Percentiles rank a stretch among this genome's conserved stretches.
phyloP scores from a whole-genome alignment of 805 yeast species.

The Zygoascus flipseniorum region DNA sequence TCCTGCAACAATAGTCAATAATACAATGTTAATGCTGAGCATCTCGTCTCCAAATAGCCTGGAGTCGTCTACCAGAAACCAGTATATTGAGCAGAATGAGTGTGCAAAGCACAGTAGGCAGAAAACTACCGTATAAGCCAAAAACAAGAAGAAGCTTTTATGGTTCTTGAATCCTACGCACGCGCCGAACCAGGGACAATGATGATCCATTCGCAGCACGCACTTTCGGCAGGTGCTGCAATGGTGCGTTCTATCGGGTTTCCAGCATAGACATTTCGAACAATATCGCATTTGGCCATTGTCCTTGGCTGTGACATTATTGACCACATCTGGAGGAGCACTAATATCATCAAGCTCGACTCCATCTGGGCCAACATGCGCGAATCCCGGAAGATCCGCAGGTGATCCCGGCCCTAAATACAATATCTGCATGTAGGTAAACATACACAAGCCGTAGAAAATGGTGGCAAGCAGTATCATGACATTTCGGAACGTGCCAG shows the following conservation, averaged over 20 bases:
- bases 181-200: constrained; percentile 85
- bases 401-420: constrained; percentile 29
- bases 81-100: constrained; percentile 23
- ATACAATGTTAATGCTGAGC: constrained; percentile 50
- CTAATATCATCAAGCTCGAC: constrained; percentile 5
- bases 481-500: constrained; percentile 1
- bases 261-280: constrained; percentile 33
- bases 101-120: constrained; percentile 35
- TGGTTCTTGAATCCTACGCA: constrained; percentile 82
- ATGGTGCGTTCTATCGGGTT: constrained; percentile 38
- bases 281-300: constrained; percentile 35
- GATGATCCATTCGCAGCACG: constrained; percentile 49
- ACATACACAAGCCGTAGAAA: constrained; percentile 17
- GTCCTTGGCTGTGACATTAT: constrained; percentile 31
- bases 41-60: constrained; percentile 20
- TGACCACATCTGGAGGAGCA: constrained; percentile 22
- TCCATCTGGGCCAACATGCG: neutral
- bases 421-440: constrained; percentile 23
- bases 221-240: constrained; percentile 33
- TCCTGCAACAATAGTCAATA: constrained; percentile 47
- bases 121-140: constrained; percentile 46
- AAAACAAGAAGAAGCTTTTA: constrained; percentile 68
- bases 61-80: constrained; percentile 20
- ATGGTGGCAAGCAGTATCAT: constrained; percentile 14
- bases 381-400: constrained; percentile 16